Evolutionary conservation across 306 rosid species (phyloP), one percentile per base, ranked within the genome.

Genomic region (Cicer arietinum): DNA sequence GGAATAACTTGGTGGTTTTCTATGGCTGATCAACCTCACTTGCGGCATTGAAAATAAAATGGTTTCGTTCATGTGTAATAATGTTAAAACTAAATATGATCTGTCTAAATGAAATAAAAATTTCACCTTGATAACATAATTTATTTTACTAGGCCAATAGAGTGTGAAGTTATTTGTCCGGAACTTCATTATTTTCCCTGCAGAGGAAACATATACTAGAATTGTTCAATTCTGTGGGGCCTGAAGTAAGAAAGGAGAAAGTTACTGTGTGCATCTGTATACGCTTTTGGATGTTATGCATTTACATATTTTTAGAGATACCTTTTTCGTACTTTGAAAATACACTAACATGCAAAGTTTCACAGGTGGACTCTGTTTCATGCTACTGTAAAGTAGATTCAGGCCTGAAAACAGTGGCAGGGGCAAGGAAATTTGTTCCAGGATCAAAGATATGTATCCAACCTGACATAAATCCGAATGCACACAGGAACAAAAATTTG

Each of bases 331-430:
- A 48, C 43, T 56, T 54, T 50, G 39, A 45, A 77, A 63, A 60
- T 73, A 66, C 73, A 66, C 81, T 87, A 78, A 89, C 85, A 10
- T 53, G 60, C n/a, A 84, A 62, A 11, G 20, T 79, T 76, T 78
- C 73, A 37, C 89, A 95, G 99, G 99, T 95, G 81, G 99, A 95
- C 78, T 95, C 98, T 13, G 97, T 95, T 35, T 95, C 98, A 17
- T 95, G 99, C 85, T 95, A 92, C 79, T 95, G 99, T 85, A 95
- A 88, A 89, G 99, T 95, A 77, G 99, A 95, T 77, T 84, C 96
- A 18, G 91, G 99, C 68, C 80, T 95, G 79, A 95, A 95, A 86
- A 90, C 99, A 42, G 99, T 92, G 22, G 98, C 85, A 6, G 98
- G 99, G 82, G 99, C 98, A 51, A 87, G 98, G 62, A 95, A 90